Evolutionary conservation across 805 yeast genomes (phyloP), one percentile per base, ranked within the genome.

Genomic region (Metschnikowia proteae): DNA sequence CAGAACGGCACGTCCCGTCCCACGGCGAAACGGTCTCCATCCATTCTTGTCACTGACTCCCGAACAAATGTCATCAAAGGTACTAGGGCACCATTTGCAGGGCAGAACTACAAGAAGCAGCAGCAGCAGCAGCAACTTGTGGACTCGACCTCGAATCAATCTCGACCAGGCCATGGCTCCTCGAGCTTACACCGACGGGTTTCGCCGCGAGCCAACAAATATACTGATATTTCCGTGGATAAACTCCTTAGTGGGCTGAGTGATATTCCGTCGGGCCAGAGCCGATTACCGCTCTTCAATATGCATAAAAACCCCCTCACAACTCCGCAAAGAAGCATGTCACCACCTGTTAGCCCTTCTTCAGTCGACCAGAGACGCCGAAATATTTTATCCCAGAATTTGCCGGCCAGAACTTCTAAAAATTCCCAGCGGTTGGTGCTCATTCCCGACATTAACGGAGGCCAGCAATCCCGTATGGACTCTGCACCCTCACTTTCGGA

Each of bases 21-120:
- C 3, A 83, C 87, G 5, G 88, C 96, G 10, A 88, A 87, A 59
- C 70, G 97, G 58, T 88, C 97, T 29, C 97, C 98, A 8, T 88
- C 96, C 1, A 91, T 91, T 60, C 75, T 91, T 49, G 98, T 91
- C 34, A 92, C 98, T 0, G 98, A 91, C 68, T 81, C 88, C 2
- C 74, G 98, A 51, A 76, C 81, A 46, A 71, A 71, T 50, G 73
- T 67, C 47, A 66, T 71, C 23, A 74, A 74, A 53, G 76, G 78
- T 26, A 70, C 75, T n/a, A 63, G 84, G 43, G 94, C 92, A 0
- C 95, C 94, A 1, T 88, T 83, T 75, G 94, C 94, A 0, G 91
- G 92, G 32, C 82, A 78, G 46, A 69, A 68, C 54, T 74, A 58
- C 54, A 64, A 62, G 49, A 70, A 69, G 43, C 74, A 68, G 45